These are phyloP conservation scores for Saccharum officinarum DNA, from an alignment of 176 grass and related monocot genomes.

Conservation along the genomic window DNA sequence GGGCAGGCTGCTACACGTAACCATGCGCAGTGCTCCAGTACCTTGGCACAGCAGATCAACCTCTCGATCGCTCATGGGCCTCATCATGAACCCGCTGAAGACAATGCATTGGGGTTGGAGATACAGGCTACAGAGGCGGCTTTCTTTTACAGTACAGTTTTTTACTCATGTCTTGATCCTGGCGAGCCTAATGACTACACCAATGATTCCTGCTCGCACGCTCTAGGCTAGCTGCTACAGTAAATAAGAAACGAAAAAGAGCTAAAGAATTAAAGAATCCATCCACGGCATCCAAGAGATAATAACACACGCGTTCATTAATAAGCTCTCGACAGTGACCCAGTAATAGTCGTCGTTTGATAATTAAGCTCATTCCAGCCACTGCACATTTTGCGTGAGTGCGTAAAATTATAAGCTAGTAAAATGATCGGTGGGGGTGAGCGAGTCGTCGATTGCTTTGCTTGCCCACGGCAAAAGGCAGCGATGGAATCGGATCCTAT, in stretches of 20 bases:
- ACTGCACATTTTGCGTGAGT: background rate
- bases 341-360: no score
- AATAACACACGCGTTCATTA: no score
- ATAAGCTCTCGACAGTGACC: no score
- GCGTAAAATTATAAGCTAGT: background rate
- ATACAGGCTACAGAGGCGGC: background rate
- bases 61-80: background rate
- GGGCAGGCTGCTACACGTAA: no score
- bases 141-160: background rate
- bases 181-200: background rate
- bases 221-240: background rate
- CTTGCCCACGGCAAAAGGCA: background rate
- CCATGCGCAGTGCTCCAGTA: background rate
- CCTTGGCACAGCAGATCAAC: background rate
- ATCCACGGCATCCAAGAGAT: no score
- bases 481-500: constrained; percentile 16
- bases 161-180: background rate
- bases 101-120: background rate
- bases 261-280: background rate
- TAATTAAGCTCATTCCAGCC: no score
- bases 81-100: constrained; percentile 14
- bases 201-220: constrained; percentile 14
- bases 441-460: background rate
- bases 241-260: background rate
- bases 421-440: background rate